A percentile compares a stretch with the other conserved stretches of the same genome.
These are phyloP conservation scores for Juglanconis oblonga DNA, from an alignment of 2,329 filamentous ascomycete species.

Conservation along the genomic window DNA sequence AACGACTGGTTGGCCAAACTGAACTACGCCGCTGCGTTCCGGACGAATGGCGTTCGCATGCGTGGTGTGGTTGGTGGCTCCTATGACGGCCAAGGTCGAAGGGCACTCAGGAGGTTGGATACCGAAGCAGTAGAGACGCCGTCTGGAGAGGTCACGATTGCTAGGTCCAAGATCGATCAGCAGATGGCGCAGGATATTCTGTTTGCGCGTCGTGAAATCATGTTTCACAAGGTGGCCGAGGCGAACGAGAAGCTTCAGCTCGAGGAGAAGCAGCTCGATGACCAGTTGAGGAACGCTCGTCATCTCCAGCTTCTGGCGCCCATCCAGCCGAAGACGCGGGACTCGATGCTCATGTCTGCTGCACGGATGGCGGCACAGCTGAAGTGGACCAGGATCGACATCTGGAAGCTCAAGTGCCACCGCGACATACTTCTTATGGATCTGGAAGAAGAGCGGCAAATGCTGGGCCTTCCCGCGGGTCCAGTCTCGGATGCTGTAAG, in stretches of 20 bases:
- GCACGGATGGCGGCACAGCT: constrained; percentile 81
- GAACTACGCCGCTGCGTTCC: constrained; percentile 93
- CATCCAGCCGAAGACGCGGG: constrained; percentile 84
- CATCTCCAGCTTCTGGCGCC: constrained; percentile 87
- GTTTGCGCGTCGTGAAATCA: constrained; percentile 75
- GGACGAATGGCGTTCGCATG: constrained; percentile 87
- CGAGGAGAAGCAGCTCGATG: constrained; percentile 75
- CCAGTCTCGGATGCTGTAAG: constrained; percentile 20
- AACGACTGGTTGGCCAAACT: constrained; percentile 96
- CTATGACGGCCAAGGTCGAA: constrained; percentile 77
- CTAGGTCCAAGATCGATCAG: constrained; percentile 70
- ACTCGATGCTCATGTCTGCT: constrained; percentile 80
- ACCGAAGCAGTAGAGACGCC: constrained; percentile 67
- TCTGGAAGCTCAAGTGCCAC: constrained; percentile 89
- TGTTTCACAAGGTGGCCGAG: constrained; percentile 79
- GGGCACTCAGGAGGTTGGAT: constrained; percentile 70
- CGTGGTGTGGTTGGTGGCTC: constrained; percentile 80
- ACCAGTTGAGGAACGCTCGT: constrained; percentile 80
- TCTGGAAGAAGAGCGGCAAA: constrained; percentile 70
- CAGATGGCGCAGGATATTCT: constrained; percentile 86
- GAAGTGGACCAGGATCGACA: constrained; percentile 91
- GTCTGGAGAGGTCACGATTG: constrained; percentile 70
- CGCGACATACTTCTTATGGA: constrained; percentile 84
- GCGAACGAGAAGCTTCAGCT: constrained; percentile 73
- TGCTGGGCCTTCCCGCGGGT: constrained; percentile 31